Evolutionary conservation across 306 rosid genomes (phyloP).

Genomic region (Acacia confusa): DNA sequence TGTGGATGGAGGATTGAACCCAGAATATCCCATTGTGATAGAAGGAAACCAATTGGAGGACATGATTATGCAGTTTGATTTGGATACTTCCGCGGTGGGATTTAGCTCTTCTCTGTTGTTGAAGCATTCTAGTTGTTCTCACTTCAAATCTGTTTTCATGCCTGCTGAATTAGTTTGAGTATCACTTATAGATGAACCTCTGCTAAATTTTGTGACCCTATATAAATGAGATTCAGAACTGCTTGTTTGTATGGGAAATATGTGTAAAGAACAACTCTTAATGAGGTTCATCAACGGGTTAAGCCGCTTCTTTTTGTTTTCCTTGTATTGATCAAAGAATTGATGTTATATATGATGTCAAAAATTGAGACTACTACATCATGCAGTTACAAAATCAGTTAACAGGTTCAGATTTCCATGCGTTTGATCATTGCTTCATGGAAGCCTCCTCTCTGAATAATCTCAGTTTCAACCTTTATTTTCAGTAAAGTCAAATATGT

Average conservation of each 20-base stretch:
- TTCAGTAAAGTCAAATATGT: not conserved
- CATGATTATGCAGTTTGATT: slow-evolving; percentile 50
- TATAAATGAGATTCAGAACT: not conserved
- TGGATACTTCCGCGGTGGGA: slow-evolving; percentile 50
- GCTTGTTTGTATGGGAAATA: not conserved
- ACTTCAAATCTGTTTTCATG: slow-evolving; percentile 11
- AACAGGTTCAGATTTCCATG: not conserved
- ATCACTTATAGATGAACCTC: not conserved
- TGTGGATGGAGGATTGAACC: slow-evolving; percentile 55
- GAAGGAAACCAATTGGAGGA: slow-evolving; percentile 64
- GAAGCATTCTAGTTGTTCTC: slow-evolving; percentile 37
- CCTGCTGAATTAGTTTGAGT: slow-evolving; percentile 16
- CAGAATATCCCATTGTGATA: slow-evolving; percentile 36
- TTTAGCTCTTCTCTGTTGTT: slow-evolving; percentile 42
- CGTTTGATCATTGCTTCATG: not conserved
- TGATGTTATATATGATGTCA: not conserved
- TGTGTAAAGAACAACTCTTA: not conserved
- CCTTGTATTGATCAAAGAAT: not conserved
- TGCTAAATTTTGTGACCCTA: not conserved
- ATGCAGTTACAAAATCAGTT: not conserved
- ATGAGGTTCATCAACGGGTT: not conserved
- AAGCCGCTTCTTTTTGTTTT: not conserved
- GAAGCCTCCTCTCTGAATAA: not conserved
- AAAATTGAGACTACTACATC: not conserved
- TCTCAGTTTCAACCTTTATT: not conserved